Evolutionary conservation across 139 green algal genomes (phyloP), one percentile per base, ranked within the genome.

Genomic region (Haematococcus sp.): DNA sequence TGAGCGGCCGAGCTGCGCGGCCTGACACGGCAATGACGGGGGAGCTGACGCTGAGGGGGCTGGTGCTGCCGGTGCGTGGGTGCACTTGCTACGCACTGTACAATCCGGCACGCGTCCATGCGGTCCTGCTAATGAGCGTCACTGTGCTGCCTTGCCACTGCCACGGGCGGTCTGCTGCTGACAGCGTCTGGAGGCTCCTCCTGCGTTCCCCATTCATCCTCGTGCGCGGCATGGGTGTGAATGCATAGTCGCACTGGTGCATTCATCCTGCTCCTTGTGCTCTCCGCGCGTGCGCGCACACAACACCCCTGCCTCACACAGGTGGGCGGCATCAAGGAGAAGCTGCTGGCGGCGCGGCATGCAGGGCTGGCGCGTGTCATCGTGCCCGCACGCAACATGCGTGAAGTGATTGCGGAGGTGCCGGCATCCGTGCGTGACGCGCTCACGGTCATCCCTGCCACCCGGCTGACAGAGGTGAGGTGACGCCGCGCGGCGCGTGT

Each of bases 21-120:
- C 40, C 67, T 0, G 88, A 93, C 63, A 87, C 79, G 20, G 89
- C 89, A 4, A 91, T 94, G 85, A 94, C 89, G 23, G 87, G 88
- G 22, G 83, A 92, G 85, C 64, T 94, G 32, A 86, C 86, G 11
- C 79, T 93, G 40, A 64, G 78, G 27, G 88, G 87, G 0, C 46
- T 90, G 71, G 84, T 91, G 64, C 82, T 92, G 70, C 88, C 88
- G 17, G 83, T 93, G 15, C 80, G 88, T 25, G 86, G 60, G n/a
- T n/a, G n/a, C n/a, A n/a, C n/a, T n/a, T n/a, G n/a, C n/a, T 15
- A n/a, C n/a, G n/a, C n/a, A n/a, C n/a, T n/a, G n/a, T n/a, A n/a
- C n/a, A n/a, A n/a, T n/a, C n/a, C n/a, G n/a, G n/a, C n/a, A n/a
- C n/a, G n/a, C n/a, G n/a, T n/a, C n/a, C n/a, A n/a, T n/a, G n/a